These are phyloP conservation scores for Setaria italica DNA, from an alignment of 202 grass and related monocot species.

Conservation along the genomic window DNA sequence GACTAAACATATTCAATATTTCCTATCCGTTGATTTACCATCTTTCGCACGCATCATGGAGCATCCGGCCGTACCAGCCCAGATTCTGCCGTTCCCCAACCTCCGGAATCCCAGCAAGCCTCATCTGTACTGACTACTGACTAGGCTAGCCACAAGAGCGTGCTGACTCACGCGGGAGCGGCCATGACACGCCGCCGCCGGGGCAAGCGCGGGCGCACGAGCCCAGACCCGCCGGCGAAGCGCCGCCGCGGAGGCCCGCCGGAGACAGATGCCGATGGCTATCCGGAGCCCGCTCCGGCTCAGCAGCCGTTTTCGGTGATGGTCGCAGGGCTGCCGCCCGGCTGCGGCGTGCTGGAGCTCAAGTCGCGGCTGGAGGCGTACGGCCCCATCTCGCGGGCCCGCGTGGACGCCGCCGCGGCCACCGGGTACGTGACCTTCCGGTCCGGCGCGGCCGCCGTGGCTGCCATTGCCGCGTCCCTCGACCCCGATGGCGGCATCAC, in stretches of 20 bases:
- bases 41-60: neutral
- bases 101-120: neutral
- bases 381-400: constrained; percentile 67
- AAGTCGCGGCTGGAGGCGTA: constrained; percentile 76
- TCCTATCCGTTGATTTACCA: neutral
- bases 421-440: constrained; percentile 80
- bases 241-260: constrained; percentile 42
- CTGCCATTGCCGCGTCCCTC: constrained; percentile 71
- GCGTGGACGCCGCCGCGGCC: constrained; percentile 57
- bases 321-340: constrained; percentile 67
- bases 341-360: constrained; percentile 79
- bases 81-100: neutral
- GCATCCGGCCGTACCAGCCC: neutral
- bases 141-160: neutral
- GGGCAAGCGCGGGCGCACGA: constrained; percentile 61
- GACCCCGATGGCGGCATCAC: constrained; percentile 66
- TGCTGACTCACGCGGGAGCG: neutral
- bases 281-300: neutral
- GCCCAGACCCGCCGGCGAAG: constrained; percentile 43
- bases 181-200: constrained; percentile 53
- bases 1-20: no score
- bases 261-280: constrained; percentile 16
- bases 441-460: constrained; percentile 44
- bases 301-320: constrained; percentile 54
- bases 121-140: neutral